Evolutionary conservation across 306 rosid genomes (phyloP), one percentile per base, ranked within the genome.

Genomic region (Rosa persica): DNA sequence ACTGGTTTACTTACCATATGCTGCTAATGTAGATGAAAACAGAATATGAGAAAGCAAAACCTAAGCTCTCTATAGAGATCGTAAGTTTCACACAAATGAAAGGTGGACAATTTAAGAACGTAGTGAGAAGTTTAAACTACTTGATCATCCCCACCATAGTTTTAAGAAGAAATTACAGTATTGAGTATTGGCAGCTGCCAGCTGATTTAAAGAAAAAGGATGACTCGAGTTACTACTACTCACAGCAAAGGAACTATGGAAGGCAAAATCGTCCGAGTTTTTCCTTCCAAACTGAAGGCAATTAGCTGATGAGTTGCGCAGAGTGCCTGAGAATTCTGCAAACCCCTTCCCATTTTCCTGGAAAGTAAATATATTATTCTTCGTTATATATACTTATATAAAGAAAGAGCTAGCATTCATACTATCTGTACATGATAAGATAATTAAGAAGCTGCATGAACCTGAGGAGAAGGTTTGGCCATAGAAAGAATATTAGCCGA

Each of bases 1-100:
- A 83, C 82, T 30, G 75, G 49, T 85, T 81, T 91, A 77, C 82
- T 73, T 73, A 79, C 76, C 85, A 46, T 83, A 78, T 90, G 83
- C 87, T 70, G 75, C 76, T 75, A 62, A 61, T 17, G 44, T 20
- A 74, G 69, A 74, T 74, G 22, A 38, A 25, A 55, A 22, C 49
- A 23, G 25, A 57, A 54, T 57, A 84, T 67, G 71, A 60, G 23
- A 55, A 71, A 76, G 16, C 7, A 27, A 13, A 34, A 2, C 49
- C 72, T 4, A 40, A 67, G 42, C 47, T 66, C 43, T 38, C 70
- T 47, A 16, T 20, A 8, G 61, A 54, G 61, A 20, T 54, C 27
- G 3, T 54, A 3, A 54, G 25, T 20, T 54, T n/a, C 66, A 60
- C 30, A 60, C 3, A 23, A 4, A 0, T 58, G 5, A 8, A 58